Evolutionary conservation across 805 yeast genomes (phyloP), one percentile per base, ranked within the genome.

Genomic region (Sugiyamaella chiloensis): DNA sequence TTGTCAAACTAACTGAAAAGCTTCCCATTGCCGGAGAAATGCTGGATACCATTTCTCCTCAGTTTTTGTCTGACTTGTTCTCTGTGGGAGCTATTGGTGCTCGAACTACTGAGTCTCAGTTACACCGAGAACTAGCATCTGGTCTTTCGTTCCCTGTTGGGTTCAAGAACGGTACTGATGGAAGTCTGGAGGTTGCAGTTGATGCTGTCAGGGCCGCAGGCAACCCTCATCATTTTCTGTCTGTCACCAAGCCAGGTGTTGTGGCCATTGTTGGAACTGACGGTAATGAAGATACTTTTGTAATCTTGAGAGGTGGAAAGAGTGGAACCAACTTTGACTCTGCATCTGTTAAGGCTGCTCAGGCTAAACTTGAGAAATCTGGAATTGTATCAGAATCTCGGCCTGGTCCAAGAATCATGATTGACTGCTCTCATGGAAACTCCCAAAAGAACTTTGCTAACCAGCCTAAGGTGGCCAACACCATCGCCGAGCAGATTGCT

Each of bases 21-120:
- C 73, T 93, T 45, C 98, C 98, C 40, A 90, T 91, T 66, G 98
- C 96, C 23, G 87, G 95, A 52, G 99, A 91, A 72, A 91, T 91
- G 96, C 79, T 91, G 64, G 99, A 91, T 69, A 91, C 98, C 23
- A 91, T 93, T 54, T 88, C 96, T 12, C 99, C 99, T 1, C 96
- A 91, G 74, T 91, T 85, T 71, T 76, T 91, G 61, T 80, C 93
- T 43, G 99, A 91, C 68, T 79, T 91, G 58, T 85, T 91, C 77
- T 86, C 96, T 21, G 80, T 93, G 46, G 99, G 99, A 62, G 99
- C 99, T 42, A 90, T 91, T 66, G 99, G 99, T 61, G 99, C 99
- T 32, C 85, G 99, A 76, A 91, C 99, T 40, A 91, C 99, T 32
- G 99, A 91, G 73, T 89, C 96, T 32, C 99, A 91, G 73, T 79